Percentiles rank a stretch among this genome's conserved stretches.
Evolutionary conservation across 768 basidiomycete genomes (phyloP).

Genomic region (Collybia nuda): DNA sequence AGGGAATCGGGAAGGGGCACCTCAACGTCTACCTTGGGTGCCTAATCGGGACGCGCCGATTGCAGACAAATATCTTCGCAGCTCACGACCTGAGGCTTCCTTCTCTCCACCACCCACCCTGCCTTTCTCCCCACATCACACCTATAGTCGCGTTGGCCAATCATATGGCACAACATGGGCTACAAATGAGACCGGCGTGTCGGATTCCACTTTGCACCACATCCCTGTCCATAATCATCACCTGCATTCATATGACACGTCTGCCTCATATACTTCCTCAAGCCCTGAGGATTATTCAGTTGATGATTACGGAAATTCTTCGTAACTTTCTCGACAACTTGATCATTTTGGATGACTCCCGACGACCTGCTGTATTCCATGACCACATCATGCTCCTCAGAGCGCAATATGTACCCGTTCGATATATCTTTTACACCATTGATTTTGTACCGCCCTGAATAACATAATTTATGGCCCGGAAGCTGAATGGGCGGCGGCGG

Average conservation of each 20-base stretch:
- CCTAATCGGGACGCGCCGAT: constrained; percentile 29
- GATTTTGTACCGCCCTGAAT: no score
- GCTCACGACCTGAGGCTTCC: constrained; percentile 24
- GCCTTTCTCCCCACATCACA: constrained; percentile 31
- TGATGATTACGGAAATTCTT: constrained; percentile 31
- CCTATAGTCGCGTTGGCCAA: constrained; percentile 34
- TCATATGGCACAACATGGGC: constrained; percentile 43
- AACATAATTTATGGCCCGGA: neutral
- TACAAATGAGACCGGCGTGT: constrained; percentile 25
- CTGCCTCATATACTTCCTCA: constrained; percentile 30
- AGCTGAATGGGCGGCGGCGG: constrained; percentile 1
- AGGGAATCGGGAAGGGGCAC: constrained; percentile 26
- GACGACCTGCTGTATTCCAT: neutral
- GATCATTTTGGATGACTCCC: constrained; percentile 5
- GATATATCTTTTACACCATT: no score
- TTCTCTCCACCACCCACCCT: constrained; percentile 35
- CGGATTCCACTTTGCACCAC: constrained; percentile 25
- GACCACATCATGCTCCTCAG: no score
- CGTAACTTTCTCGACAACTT: neutral
- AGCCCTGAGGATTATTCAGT: constrained; percentile 44
- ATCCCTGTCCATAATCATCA: constrained; percentile 10
- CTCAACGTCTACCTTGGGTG: constrained; percentile 39
- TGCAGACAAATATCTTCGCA: constrained; percentile 31
- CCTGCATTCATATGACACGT: constrained; percentile 1
- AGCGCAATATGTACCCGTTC: no score